Conservation (phyloP, 371 early-diverging fungal species). For the Agmasoma carcini region DNA sequence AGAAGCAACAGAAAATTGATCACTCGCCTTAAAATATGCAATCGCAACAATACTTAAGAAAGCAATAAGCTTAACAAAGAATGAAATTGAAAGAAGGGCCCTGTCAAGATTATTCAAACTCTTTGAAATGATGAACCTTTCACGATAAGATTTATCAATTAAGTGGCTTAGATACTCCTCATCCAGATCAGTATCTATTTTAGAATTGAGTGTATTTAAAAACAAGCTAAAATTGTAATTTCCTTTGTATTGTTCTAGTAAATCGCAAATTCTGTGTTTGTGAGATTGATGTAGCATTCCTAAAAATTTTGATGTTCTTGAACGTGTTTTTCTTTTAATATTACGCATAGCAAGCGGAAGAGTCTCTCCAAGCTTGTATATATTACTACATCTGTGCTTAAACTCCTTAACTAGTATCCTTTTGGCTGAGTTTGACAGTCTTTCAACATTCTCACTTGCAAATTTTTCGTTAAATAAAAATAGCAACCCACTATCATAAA, state of each 20-base stretch:
- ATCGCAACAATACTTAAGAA: slow-evolving; percentile 17
- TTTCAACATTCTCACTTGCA: not conserved
- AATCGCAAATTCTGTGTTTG: slow-evolving; percentile 20
- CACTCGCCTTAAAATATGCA: slow-evolving; percentile 26
- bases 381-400: slow-evolving; percentile 20
- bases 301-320: slow-evolving; percentile 27
- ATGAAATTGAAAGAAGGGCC: slow-evolving; percentile 43
- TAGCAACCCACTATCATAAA: slow-evolving; percentile 16
- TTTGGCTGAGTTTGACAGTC: slow-evolving; percentile 27
- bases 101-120: slow-evolving; percentile 50
- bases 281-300: slow-evolving; percentile 10
- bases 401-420: slow-evolving; percentile 51
- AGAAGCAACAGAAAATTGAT: slow-evolving; percentile 9
- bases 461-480: slow-evolving; percentile 35
- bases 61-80: slow-evolving; percentile 34
- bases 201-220: slow-evolving; percentile 15
- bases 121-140: slow-evolving; percentile 45
- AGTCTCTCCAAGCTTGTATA: slow-evolving; percentile 9
- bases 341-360: slow-evolving; percentile 12
- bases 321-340: slow-evolving; percentile 27
- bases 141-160: slow-evolving; percentile 45
- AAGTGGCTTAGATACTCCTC: slow-evolving; percentile 30
- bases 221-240: slow-evolving; percentile 32
- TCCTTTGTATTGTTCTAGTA: slow-evolving; percentile 25
- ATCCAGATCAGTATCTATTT: slow-evolving; percentile 21